Conservation (phyloP, 75 land plant genomes). For the Selaginella tamariscina region DNA sequence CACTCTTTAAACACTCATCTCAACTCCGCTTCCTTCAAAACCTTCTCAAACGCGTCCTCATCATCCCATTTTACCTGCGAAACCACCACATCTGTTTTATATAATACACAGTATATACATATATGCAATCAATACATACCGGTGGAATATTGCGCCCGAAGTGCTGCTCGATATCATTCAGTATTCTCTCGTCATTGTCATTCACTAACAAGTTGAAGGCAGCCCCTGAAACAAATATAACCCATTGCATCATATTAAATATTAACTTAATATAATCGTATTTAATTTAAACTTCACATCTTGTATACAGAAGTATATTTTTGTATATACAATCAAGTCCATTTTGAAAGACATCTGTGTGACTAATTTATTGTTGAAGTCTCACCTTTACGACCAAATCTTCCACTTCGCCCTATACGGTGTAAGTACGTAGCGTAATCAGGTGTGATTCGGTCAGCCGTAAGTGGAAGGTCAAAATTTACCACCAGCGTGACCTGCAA, state of each 20-base stretch:
- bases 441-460: constrained; percentile 38
- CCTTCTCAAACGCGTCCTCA: constrained; percentile 49
- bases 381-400: constrained; percentile 85
- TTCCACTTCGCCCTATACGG: constrained; percentile 73
- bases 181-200: constrained; percentile 29
- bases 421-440: constrained; percentile 78
- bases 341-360: not conserved
- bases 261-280: no score
- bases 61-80: constrained; percentile 52
- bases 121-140: constrained; percentile 29
- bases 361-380: not conserved
- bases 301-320: no score
- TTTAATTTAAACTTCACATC: no score
- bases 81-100: not conserved
- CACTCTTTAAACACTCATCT: not conserved
- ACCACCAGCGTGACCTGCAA: constrained; percentile 64
- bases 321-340: no score
- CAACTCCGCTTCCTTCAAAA: constrained; percentile 44
- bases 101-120: not conserved
- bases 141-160: constrained; percentile 38
- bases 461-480: constrained; percentile 71
- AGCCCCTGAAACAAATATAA: constrained; percentile 46
- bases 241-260: no score
- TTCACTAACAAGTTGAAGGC: constrained; percentile 56
- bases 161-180: constrained; percentile 49